Evolutionary conservation across 805 yeast genomes (phyloP), one percentile per base, ranked within the genome.

Genomic region (Yamadazyma ubonensis): DNA sequence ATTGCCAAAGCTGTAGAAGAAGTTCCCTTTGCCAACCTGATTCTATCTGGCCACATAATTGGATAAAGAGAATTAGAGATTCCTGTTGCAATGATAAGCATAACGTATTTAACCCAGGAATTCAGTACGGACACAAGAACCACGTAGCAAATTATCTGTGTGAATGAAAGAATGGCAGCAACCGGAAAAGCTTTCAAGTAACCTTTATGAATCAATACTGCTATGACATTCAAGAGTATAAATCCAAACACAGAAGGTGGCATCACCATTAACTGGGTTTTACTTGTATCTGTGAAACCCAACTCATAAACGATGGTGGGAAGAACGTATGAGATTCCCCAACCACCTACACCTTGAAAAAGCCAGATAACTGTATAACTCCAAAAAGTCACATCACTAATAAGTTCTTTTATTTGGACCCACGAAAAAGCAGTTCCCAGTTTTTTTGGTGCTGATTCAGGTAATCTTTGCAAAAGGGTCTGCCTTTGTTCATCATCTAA

Each of bases 261-360:
- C 39, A 50, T 44, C 11, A 48, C 37, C 44, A 52, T 43, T 31
- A 50, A 40, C 31, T 50, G 56, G 16, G 56, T 49, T 5, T 45
- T 49, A 6, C 50, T 49, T 5, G 51, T 43, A 34, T 46, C 45
- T 9, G 56, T 50, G 35, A 50, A 52, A 3, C 56, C 56, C 28
- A 52, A 41, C 18, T 46, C 39, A 29, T 43, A 46, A n/a, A 52
- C 39, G 18, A 52, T 50, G 3, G 54, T 45, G 18, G 56, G 56
- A 20, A 50, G 39, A 16, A 48, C 50, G 31, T 52, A 40, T 32
- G 54, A 44, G 36, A 48, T 48, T 10, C 51, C 51, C 51, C 49
- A 48, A 12, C 51, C 51, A 3, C 51, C 51, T 23, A 48, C 36
- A 22, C 49, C 51, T 36, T 48, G 51, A 21, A 48, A 48, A 6